Evolutionary conservation across 208 protist genomes (phyloP).

Genomic region (Naegleria gruberi): DNA sequence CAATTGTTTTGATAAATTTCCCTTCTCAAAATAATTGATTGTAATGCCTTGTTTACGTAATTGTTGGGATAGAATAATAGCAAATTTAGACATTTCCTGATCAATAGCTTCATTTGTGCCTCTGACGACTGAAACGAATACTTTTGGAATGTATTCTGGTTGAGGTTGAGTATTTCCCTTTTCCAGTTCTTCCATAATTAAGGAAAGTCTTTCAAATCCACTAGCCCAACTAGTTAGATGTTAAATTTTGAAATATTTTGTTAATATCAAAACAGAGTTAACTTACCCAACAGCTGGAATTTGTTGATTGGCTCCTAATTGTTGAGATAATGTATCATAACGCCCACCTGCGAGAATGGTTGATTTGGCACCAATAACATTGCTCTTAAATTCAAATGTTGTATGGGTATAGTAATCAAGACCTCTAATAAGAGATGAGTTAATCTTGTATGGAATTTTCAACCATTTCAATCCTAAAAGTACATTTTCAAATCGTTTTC

Average conservation of each 20-base stretch:
- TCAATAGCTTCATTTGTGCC: neutral
- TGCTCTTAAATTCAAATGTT: slow-evolving; percentile 42
- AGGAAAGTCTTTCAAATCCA: neutral
- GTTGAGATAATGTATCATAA: slow-evolving; percentile 26
- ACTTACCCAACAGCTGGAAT: neutral
- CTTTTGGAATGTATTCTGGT: neutral
- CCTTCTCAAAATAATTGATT: neutral
- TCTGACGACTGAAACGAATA: neutral
- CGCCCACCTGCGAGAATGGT: slow-evolving; percentile 32
- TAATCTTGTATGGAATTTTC: slow-evolving; percentile 31
- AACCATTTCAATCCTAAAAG: slow-evolving; percentile 21
- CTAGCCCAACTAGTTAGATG: neutral
- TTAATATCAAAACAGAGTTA: no score
- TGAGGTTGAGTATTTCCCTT: neutral
- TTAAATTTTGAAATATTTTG: no score
- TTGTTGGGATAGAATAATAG: neutral
- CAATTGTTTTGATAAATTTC: neutral
- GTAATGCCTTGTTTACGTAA: neutral
- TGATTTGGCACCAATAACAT: neutral
- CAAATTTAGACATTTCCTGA: neutral
- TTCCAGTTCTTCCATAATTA: neutral
- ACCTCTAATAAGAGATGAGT: slow-evolving; percentile 40
- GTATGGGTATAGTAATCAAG: slow-evolving; percentile 52
- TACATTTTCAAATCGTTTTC: slow-evolving; percentile 28
- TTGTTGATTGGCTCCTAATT: neutral